phyloP scores from a whole-genome alignment of 1,284 basidiomycete species.

The Earliella scabrosa region DNA sequence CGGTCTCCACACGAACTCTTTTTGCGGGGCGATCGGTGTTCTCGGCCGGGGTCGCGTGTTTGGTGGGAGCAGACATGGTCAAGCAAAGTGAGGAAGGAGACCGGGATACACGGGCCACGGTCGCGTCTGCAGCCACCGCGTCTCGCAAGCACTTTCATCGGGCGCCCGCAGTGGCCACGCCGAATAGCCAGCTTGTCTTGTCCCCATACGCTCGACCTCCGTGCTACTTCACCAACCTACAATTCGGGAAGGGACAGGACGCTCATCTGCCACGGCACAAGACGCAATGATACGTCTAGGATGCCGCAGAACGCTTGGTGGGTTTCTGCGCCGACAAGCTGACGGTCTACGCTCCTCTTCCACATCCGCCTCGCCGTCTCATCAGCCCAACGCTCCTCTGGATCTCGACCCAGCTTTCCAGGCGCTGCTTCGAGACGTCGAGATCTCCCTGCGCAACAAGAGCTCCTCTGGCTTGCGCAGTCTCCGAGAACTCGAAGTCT shows the following conservation, averaged over 20 bases:
- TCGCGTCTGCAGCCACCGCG: no score
- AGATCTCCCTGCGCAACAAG: slow-evolving; percentile 62
- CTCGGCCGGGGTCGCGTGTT: slow-evolving; percentile 9
- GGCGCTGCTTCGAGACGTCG: slow-evolving; percentile 63
- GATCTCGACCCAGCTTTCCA: slow-evolving; percentile 67
- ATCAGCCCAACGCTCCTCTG: slow-evolving; percentile 48
- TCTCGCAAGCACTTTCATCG: no score
- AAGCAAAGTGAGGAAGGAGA: not conserved
- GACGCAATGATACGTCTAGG: slow-evolving; percentile 30
- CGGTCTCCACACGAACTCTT: slow-evolving; percentile 30
- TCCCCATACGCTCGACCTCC: no score
- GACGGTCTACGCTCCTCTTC: slow-evolving; percentile 31
- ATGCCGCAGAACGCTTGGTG: slow-evolving; percentile 20
- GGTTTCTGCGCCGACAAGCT: slow-evolving; percentile 20
- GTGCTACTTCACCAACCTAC: no score
- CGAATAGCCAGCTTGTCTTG: no score
- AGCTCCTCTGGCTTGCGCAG: slow-evolving; percentile 17
- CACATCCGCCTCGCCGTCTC: slow-evolving; percentile 20
- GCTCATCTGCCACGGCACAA: no score
- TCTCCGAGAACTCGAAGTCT: slow-evolving; percentile 58
- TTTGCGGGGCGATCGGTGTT: slow-evolving; percentile 29
- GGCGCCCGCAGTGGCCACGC: no score
- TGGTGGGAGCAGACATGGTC: slow-evolving; percentile 12
- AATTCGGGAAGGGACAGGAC: no score
- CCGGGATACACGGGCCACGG: not conserved